Evolutionary conservation across 2,329 filamentous ascomycete genomes (phyloP), one percentile per base, ranked within the genome.

Genomic region (Diaporthe longicolla): DNA sequence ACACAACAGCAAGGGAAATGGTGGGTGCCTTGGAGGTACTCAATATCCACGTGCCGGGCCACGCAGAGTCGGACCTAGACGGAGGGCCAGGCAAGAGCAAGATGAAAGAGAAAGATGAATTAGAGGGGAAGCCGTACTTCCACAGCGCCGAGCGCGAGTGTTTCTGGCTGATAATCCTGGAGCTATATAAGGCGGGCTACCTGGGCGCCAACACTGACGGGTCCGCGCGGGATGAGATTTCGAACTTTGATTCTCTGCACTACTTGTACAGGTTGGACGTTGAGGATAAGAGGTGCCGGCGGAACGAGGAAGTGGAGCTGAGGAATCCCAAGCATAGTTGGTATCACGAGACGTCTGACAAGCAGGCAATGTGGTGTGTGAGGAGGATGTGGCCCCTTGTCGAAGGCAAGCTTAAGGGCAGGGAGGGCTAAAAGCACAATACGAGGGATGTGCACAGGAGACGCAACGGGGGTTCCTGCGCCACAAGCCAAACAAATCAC

Each of bases 261-360:
- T 57, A 70, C 24, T 35, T 75, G 40, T 75, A 70, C 32, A 68
- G 65, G 17, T n/a, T 75, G n/a, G 63, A 75, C 2, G 37, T 66
- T 19, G 73, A 75, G 65, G 48, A 75, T 15, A 45, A n/a, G 40
- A 43, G 73, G 19, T 54, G 40, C 7, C 43, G 57, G 21, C 37
- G 37, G 13, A 50, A 71, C n/a, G 71, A 70, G 58, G 73, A 70
- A 2, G 65, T 61, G n/a, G 59, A 61, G 17, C 24, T 75, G 52
- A 57, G 50, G 24, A 63, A 71, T 10, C 71, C 71, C 9, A 50
- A n/a, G 8, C 71, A 75, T 40, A 2, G 13, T n/a, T 75, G 73
- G 71, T 73, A 73, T 21, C 65, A 75, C 32, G 73, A 45, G 19
- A 73, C 65, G 15, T 26, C 71, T 13, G 71, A 75, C 29, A 68